phyloP scores from a whole-genome alignment of 1,139 yeast species.

The Diutina mesorugosa region DNA sequence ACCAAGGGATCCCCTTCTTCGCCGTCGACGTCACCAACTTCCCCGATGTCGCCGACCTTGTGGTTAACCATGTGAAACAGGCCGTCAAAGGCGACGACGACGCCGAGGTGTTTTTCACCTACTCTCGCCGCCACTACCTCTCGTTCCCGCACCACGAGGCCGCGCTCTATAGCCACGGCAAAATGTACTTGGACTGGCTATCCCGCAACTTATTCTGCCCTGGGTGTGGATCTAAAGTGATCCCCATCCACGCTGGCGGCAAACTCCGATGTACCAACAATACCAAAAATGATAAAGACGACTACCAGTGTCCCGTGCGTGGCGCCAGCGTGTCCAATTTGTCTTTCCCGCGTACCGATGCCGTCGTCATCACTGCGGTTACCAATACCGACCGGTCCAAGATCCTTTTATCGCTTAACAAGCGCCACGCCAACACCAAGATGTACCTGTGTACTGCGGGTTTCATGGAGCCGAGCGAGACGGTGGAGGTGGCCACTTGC shows the following conservation, averaged over 20 bases:
- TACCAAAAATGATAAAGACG: slow-evolving; percentile 12
- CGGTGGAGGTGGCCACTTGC: slow-evolving; percentile 76
- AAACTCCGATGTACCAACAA: slow-evolving; percentile 49
- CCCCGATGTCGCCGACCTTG: slow-evolving; percentile 12
- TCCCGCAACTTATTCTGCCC: slow-evolving; percentile 68
- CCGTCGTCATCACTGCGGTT: slow-evolving; percentile 73
- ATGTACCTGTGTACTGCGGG: slow-evolving; percentile 89
- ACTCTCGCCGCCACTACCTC: slow-evolving; percentile 23
- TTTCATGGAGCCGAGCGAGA: slow-evolving; percentile 89
- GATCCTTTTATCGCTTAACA: slow-evolving; percentile 60
- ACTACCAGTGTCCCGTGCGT: slow-evolving; percentile 38
- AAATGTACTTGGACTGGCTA: slow-evolving; percentile 82
- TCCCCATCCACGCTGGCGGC: slow-evolving; percentile 74
- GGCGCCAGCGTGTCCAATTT: slow-evolving; percentile 41
- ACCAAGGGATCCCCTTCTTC: slow-evolving; percentile 63
- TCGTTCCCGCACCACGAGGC: slow-evolving; percentile 36
- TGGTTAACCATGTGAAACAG: slow-evolving; percentile 7
- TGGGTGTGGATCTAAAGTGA: slow-evolving; percentile 67
- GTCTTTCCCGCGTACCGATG: slow-evolving; percentile 86
- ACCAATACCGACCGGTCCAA: slow-evolving; percentile 48
- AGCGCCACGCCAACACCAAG: slow-evolving; percentile 32
- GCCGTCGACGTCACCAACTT: slow-evolving; percentile 53
- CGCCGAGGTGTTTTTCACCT: slow-evolving; percentile 14
- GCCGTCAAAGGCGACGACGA: slow-evolving; percentile 3
- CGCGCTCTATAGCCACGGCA: slow-evolving; percentile 65